Percentiles rank a stretch among this genome's conserved stretches.
Conservation (phyloP, 768 basidiomycete genomes). For the Lepiota brunneoincarnata region DNA sequence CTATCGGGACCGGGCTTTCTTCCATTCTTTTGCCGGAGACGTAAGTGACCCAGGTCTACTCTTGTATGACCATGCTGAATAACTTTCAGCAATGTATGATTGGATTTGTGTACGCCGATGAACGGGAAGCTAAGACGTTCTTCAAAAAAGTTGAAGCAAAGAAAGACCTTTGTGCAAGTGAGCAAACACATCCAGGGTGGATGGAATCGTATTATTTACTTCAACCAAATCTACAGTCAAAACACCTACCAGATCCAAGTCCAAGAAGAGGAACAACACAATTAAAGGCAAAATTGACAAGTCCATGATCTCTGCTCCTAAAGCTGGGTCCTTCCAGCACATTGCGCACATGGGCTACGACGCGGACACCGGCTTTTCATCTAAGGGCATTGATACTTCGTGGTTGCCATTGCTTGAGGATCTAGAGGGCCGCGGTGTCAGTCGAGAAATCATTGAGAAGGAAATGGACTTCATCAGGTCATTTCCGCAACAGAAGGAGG, state of each 20-base stretch:
- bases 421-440: slow-evolving; percentile 65
- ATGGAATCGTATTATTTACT: neutral
- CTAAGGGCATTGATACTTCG: slow-evolving; percentile 83
- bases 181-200: slow-evolving; percentile 15
- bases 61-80: slow-evolving; percentile 6
- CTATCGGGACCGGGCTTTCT: slow-evolving; percentile 81
- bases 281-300: slow-evolving; percentile 87
- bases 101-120: slow-evolving; percentile 86
- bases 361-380: slow-evolving; percentile 80
- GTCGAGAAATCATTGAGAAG: slow-evolving; percentile 62
- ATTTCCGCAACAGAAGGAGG: slow-evolving; percentile 59
- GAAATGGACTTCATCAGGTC: slow-evolving; percentile 90
- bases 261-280: slow-evolving; percentile 55
- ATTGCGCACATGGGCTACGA: slow-evolving; percentile 97
- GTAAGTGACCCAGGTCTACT: slow-evolving; percentile 47
- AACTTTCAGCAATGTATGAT: slow-evolving; percentile 79
- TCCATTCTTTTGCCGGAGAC: slow-evolving; percentile 91
- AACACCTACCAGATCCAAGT: slow-evolving; percentile 38
- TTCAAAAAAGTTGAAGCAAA: slow-evolving; percentile 78
- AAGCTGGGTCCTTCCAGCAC: slow-evolving; percentile 77
- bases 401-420: slow-evolving; percentile 75
- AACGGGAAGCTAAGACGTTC: slow-evolving; percentile 79
- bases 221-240: neutral
- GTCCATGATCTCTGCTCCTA: slow-evolving; percentile 85
- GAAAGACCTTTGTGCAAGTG: slow-evolving; percentile 59